Conservation (phyloP, 371 early-diverging fungal genomes). For the Cladochytrium tenue region DNA sequence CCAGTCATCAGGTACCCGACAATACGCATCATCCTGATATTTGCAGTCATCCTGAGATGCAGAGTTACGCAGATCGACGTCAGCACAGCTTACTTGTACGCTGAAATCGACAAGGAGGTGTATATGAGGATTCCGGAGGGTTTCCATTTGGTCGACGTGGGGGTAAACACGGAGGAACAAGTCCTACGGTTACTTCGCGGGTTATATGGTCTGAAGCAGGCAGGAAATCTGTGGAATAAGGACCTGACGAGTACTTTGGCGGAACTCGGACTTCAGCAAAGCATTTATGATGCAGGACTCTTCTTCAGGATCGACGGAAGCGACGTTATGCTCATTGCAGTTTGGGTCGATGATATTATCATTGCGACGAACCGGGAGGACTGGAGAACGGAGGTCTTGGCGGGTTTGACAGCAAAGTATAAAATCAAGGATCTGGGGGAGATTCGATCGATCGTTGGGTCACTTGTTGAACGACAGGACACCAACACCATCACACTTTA, state of each 20-base stretch:
- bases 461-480: too few relatives aligned
- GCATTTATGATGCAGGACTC: constrained; percentile 8
- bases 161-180: neutral
- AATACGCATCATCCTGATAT: neutral
- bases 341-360: constrained; percentile 24
- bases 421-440: too few relatives aligned
- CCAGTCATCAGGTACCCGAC: neutral
- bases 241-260: constrained; percentile 11
- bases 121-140: neutral
- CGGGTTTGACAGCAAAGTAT: too few relatives aligned
- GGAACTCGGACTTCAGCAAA: neutral
- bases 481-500: too few relatives aligned
- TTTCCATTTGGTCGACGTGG: neutral
- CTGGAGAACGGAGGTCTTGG: neutral
- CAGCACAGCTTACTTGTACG: neutral
- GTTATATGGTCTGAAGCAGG: constrained; percentile 17
- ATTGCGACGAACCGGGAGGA: neutral
- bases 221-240: constrained; percentile 22
- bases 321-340: constrained; percentile 1
- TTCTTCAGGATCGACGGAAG: neutral
- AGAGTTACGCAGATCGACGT: neutral
- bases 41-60: neutral
- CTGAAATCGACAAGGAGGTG: neutral
- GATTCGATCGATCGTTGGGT: too few relatives aligned
- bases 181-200: neutral